These are phyloP conservation scores for Penicillium sp. DNA, from an alignment of 2,329 filamentous ascomycete species.

Conservation along the genomic window DNA sequence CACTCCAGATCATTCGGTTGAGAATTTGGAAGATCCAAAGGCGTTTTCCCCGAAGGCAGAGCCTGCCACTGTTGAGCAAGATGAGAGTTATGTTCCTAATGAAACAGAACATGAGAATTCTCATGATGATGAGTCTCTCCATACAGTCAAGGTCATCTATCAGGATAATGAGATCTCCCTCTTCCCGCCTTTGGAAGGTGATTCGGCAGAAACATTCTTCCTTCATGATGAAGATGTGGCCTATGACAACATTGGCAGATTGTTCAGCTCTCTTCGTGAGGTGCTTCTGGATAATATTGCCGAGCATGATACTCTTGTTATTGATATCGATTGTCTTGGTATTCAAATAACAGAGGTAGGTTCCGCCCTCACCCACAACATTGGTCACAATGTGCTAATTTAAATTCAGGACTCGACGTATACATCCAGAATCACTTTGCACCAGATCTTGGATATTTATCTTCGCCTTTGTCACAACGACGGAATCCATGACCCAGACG, in stretches of 20 bases:
- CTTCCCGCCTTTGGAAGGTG: constrained; percentile 56
- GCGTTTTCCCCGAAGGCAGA: constrained; percentile 9
- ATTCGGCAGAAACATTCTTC: constrained; percentile 57
- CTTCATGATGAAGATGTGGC: constrained; percentile 57
- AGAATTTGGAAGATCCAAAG: constrained; percentile 16
- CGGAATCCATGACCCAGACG: constrained; percentile 51
- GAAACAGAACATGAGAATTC: constrained; percentile 8
- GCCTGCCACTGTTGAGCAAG: constrained; percentile 3
- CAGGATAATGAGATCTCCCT: constrained; percentile 57
- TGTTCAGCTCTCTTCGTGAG: constrained; percentile 58
- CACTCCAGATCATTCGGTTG: constrained; percentile 10
- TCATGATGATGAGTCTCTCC: constrained; percentile 21
- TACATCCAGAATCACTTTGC: constrained; percentile 52
- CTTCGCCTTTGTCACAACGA: constrained; percentile 61
- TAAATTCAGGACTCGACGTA: constrained; percentile 50
- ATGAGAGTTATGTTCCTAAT: constrained; percentile 4
- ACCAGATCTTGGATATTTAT: constrained; percentile 61
- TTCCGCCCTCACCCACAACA: constrained; percentile 1
- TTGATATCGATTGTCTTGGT: constrained; percentile 56
- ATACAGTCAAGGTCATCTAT: constrained; percentile 57
- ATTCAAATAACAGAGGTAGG: constrained; percentile 60
- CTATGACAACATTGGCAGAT: constrained; percentile 52
- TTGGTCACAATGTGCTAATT: constrained; percentile 23
- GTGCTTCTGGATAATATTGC: constrained; percentile 57
- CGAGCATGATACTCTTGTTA: constrained; percentile 57